Evolutionary conservation across 148 eudicot genomes (phyloP).

Genomic region (Talinum fruticosum): DNA sequence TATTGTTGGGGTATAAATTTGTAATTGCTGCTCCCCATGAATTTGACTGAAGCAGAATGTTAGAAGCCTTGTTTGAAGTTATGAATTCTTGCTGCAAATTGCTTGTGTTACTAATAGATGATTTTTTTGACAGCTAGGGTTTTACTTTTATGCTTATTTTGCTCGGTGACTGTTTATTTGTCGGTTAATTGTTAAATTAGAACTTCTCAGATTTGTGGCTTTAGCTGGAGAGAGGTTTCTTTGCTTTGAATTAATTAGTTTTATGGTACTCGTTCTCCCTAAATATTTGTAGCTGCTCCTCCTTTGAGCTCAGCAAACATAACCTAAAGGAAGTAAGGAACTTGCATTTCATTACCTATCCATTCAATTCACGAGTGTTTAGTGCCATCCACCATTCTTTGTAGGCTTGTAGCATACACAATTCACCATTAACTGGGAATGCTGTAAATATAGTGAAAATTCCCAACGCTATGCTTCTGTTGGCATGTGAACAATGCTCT

Average conservation of each 20-base stretch:
- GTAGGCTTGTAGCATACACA: background rate
- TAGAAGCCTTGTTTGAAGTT: background rate
- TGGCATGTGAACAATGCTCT: background rate
- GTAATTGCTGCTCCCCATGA: background rate
- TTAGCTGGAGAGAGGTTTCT: background rate
- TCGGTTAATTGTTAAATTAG: background rate
- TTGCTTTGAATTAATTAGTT: background rate
- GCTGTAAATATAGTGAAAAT: background rate
- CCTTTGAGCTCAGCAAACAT: background rate
- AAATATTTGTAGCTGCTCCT: background rate
- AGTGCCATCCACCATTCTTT: background rate
- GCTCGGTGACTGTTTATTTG: background rate
- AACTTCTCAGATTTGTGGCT: background rate
- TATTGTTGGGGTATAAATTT: too few relatives aligned
- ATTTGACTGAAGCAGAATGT: background rate
- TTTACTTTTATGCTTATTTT: background rate
- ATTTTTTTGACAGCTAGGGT: slow-evolving; percentile 1
- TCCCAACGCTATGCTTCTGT: background rate
- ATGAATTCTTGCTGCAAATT: background rate
- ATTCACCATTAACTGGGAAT: background rate
- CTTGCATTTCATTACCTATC: background rate
- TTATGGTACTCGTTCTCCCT: background rate
- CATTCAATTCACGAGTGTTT: background rate
- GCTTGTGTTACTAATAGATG: background rate
- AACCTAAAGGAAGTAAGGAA: background rate